Evolutionary conservation across 192 early-diverging fungal genomes (phyloP), one percentile per base, ranked within the genome.

Genomic region (Coemansia sp.): DNA sequence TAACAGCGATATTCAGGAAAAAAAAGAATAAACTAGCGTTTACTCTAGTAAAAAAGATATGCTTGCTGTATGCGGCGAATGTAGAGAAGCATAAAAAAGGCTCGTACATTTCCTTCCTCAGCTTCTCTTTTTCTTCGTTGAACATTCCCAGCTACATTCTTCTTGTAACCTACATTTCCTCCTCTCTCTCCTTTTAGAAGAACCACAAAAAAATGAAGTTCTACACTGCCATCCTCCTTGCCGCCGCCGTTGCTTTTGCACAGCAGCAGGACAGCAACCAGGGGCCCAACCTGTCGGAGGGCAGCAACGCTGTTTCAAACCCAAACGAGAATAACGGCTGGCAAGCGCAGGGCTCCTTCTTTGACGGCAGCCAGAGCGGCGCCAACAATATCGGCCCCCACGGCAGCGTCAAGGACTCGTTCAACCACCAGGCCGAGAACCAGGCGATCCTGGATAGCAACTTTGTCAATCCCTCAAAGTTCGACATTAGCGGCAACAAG

Each of bases 201-300:
- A 26, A 26, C 26, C 26, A 26, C 0, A 26, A 26, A 19, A 53
- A 38, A 38, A 76, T 76, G 74, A 64, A 70, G 64, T 43, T 76
- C 65, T 67, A 61, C 49, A 57, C 74, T 13, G 63, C 65, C 47
- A 52, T 76, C 43, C 61, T 76, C 19, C 52, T 71, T 54, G 65
- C 69, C 61, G 63, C 74, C 16, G 47, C 69, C 49, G 69, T 49
- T 54, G 74, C 63, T 19, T 18, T 64, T 23, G 74, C 69, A 23
- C 74, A 76, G 69, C 56, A 65, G 62, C 57, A 72, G 58, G 80
- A 71, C 26, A 71, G 69, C 44, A 56, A 67, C 45, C 54, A 64
- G 11, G 79, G 68, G 40, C 52, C 61, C 45, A 66, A 47, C 5
- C 37, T 76, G 18, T 52, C 79, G n/a, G 23, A 47, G 11, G 79